phyloP scores from a whole-genome alignment of 2,329 filamentous ascomycete species.

The Zymoseptoria pseudotritici region DNA sequence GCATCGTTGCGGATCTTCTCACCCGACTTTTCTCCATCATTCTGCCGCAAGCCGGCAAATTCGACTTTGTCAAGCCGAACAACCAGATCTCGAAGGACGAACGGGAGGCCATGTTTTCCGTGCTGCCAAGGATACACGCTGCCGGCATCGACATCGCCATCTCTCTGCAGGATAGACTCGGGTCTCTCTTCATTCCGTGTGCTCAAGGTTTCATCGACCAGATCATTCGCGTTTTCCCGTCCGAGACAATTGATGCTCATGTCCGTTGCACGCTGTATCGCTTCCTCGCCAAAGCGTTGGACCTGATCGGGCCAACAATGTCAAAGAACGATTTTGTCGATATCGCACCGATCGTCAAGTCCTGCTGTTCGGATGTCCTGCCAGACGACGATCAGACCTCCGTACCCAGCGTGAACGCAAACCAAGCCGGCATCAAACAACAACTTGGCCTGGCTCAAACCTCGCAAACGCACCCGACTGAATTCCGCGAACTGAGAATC shows the following conservation, averaged over 20 bases:
- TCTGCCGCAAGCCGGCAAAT: constrained; percentile 39
- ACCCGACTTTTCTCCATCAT: constrained; percentile 62
- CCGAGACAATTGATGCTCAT: constrained; percentile 41
- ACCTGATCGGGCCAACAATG: constrained; percentile 57
- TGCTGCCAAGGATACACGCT: constrained; percentile 66
- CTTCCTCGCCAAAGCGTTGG: constrained; percentile 52
- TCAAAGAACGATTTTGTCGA: constrained; percentile 58
- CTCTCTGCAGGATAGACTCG: constrained; percentile 52
- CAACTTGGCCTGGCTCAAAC: constrained; percentile 13
- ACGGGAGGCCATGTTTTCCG: constrained; percentile 67
- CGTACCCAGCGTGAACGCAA: constrained; percentile 2
- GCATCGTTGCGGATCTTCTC: constrained; percentile 59
- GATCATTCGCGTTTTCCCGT: constrained; percentile 59
- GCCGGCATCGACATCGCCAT: constrained; percentile 59
- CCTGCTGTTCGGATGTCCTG: constrained; percentile 69
- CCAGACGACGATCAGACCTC: constrained; percentile 31
- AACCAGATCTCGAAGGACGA: constrained; percentile 71
- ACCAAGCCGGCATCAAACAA: constrained; percentile 13
- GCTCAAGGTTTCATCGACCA: constrained; percentile 63
- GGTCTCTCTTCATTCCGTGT: constrained; percentile 50
- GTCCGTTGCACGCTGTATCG: constrained; percentile 57
- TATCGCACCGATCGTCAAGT: constrained; percentile 54
- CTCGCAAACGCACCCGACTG: constrained; percentile 16
- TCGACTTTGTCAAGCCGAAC: constrained; percentile 54
- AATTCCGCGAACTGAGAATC: constrained; percentile 42